Evolutionary conservation across 495 filamentous ascomycete species (phyloP), one percentile per base, ranked within the genome.

Genomic region (Tuber umbilicatum): DNA sequence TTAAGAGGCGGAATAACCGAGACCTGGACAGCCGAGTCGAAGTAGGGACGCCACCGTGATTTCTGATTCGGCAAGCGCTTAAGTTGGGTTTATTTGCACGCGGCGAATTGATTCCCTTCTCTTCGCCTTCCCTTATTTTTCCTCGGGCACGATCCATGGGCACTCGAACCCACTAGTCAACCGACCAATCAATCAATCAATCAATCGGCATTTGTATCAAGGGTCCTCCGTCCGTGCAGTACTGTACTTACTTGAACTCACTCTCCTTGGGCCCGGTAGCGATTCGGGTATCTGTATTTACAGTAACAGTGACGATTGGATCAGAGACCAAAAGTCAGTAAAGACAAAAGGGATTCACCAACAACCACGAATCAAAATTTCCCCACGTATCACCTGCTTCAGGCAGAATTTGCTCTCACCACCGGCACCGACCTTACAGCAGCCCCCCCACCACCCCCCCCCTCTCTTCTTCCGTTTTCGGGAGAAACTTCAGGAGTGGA

Each of bases 31-130:
- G n/a, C 55, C 55, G 55, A 14, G 55, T 64, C 55, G 3, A 27
- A 27, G n/a, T 27, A 55, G n/a, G 50, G 17, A 7, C 50, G 7
- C 55, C 55, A 64, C 55, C 55, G 0, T 31, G 55, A 31, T 16
- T 12, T 64, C n/a, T 64, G 55, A 64, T 64, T 64, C 55, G 55
- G n/a, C 55, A 31, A 64, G 55, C 55, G 55, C 55, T 64, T 64
- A 64, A n/a, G n/a, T 64, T 16, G 31, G 55, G n/a, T 64, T 16
- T 64, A 31, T 16, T 64, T 64, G 55, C 55, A 64, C 55, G n/a
- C n/a, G 55, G 27, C 55, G 55, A 64, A 64, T 64, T 31, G 16
- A 31, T 31, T 64, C 55, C 55, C 55, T 64, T 64, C 55, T 16
- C 16, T 64, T n/a, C 31, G 55, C 55, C 55, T 31, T 31, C 12